Evolutionary conservation across 352 stramenopile species (phyloP).

Genomic region (Thalassiosira mediterranea): DNA sequence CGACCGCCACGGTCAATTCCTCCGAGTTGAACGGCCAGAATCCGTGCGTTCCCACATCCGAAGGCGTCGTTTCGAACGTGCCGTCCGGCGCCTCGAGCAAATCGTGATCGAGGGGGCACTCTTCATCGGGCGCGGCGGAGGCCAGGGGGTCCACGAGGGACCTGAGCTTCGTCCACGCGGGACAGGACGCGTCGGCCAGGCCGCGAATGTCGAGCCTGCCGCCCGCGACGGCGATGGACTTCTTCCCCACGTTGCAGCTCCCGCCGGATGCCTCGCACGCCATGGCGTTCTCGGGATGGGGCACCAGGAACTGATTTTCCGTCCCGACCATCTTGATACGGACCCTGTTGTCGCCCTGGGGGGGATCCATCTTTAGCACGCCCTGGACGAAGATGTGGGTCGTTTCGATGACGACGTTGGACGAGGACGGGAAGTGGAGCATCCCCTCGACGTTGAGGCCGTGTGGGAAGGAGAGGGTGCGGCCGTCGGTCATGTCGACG

Average conservation of each 20-base stretch:
- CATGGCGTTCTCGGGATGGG: constrained; percentile 12
- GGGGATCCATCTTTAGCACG: constrained; percentile 27
- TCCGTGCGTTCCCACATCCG: too few species aligned
- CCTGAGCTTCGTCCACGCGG: too few species aligned
- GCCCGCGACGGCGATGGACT: constrained; percentile 10
- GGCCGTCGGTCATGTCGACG: constrained; percentile 5
- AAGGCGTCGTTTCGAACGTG: too few species aligned
- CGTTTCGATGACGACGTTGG: constrained; percentile 7
- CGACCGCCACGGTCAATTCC: too few species aligned
- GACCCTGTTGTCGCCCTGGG: constrained; percentile 9
- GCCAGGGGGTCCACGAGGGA: too few species aligned
- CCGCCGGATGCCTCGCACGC: not conserved
- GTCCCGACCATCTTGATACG: constrained; percentile 2
- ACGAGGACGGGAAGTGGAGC: constrained; percentile 9
- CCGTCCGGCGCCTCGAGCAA: too few species aligned
- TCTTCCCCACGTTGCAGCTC: constrained; percentile 14
- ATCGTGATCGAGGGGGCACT: too few species aligned
- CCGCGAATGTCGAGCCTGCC: constrained; percentile 19
- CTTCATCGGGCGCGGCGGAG: too few species aligned
- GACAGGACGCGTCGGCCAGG: too few species aligned
- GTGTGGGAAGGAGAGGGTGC: not conserved
- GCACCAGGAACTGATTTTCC: constrained; percentile 7
- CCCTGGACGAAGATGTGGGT: constrained; percentile 30
- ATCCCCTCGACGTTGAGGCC: constrained; percentile 17
- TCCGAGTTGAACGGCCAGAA: too few species aligned